These are phyloP conservation scores for Ramichloridium luteum DNA, from an alignment of 2,329 filamentous ascomycete genomes.

Conservation along the genomic window DNA sequence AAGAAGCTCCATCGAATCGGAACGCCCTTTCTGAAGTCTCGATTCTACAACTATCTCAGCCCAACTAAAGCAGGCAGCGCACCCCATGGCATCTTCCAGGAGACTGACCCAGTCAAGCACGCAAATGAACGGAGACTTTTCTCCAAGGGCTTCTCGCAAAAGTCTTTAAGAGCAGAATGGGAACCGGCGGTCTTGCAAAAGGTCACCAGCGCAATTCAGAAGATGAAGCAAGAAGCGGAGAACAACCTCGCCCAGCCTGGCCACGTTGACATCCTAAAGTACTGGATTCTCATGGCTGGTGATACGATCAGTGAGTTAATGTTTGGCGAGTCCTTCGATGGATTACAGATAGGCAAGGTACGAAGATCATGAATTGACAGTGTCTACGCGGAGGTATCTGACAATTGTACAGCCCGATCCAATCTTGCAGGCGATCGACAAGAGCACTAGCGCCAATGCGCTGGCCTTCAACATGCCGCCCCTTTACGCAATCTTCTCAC, in stretches of 20 bases:
- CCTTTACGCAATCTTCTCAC: conserved; percentile 6
- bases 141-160: conserved; percentile 23
- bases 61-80: conserved; percentile 8
- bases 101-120: conserved; percentile 25
- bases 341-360: conserved; percentile 26
- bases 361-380: no score
- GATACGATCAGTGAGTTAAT: conserved; percentile 27
- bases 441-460: conserved; percentile 3
- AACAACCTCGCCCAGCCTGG: conserved; percentile 22
- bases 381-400: no score
- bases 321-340: conserved; percentile 28
- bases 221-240: conserved; percentile 20
- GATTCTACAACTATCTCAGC: conserved; percentile 16
- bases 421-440: conserved; percentile 2
- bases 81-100: conserved; percentile 24
- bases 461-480: conserved; percentile 6
- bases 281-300: conserved; percentile 28
- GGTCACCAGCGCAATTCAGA: conserved; percentile 19
- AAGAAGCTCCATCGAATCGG: conserved; percentile 18
- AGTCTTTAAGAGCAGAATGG: conserved; percentile 23
- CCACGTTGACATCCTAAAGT: conserved; percentile 26
- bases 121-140: conserved; percentile 24
- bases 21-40: conserved; percentile 15
- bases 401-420: conserved; percentile 2
- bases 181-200: conserved; percentile 24